Base-by-base conservation (phyloP, 2,329 filamentous ascomycete genomes). In the Ophiostoma pallidulum region DNA sequence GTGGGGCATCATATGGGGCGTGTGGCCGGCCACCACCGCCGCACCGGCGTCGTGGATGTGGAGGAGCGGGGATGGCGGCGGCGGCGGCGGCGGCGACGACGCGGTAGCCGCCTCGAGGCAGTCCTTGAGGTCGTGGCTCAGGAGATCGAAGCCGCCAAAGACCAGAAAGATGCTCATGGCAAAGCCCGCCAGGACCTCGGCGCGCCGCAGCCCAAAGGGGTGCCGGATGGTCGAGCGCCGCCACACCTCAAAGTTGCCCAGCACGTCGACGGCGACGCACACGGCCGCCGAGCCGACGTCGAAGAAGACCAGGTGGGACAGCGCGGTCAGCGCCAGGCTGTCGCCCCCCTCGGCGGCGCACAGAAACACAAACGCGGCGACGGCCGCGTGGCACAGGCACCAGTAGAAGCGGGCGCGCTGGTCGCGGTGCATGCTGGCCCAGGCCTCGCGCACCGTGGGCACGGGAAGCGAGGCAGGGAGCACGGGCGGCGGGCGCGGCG, bases 221-320 rank as follows among this genome's bases (percentile, higher is more conserved):
- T 98, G 89, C 20, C 90, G 82, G 57, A 98, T 85, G 56, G 84
- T 94, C 57, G 86, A 91, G 40, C 91, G 79, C 54, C 88, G 87
- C 92, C 92, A 98, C 35, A 97, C 90, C 62, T 98, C 92, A 59
- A 98, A 98, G 64, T 98, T 98, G 44, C 86, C 82, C 41, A 96
- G 78, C 2, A 97, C 86, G 60, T 98, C 92, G 40, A 97, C 91
- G 12, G 80, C 82, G 4, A 95, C 89, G 63, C 91, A 97, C 5
- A 97, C 78, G 41, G 90, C 82, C 4, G 92, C 92, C 29, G 89
- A 92, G 2, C 94, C 79, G 8, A 92, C 91, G 62, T 98, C 92
- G 63, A 96, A 98, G 64, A 97, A 86, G 50, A 97, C 84, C 40
- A 98, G 72, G 59, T 96, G 90, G 9, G 89, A 95, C 16, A 98